These are phyloP conservation scores for Aeschynomene evenia DNA, from an alignment of 306 rosid genomes.

Conservation along the genomic window DNA sequence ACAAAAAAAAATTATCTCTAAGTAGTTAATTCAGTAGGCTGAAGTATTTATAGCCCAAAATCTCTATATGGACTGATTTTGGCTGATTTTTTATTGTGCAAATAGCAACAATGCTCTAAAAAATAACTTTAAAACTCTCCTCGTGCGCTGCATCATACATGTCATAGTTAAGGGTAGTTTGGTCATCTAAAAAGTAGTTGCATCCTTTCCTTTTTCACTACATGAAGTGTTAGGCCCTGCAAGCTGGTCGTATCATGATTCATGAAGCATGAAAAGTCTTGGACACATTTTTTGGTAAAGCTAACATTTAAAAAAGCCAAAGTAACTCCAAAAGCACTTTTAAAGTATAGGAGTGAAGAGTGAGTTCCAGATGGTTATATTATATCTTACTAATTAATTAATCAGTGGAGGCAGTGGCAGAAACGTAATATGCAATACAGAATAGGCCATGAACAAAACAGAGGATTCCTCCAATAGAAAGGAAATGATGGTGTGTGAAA, in stretches of 20 bases:
- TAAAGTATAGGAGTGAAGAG: conserved; percentile 11
- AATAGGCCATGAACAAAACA: conserved; percentile 87
- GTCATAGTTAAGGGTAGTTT: background rate
- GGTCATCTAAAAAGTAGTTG: background rate
- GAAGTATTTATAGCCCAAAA: no score
- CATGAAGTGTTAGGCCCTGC: no score
- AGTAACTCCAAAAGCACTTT: conserved; percentile 18
- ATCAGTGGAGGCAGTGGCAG: conserved; percentile 53
- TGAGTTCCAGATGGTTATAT: conserved; percentile 29
- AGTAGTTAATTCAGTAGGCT: no score
- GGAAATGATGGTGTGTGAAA: conserved; percentile 84
- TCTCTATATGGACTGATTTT: no score
- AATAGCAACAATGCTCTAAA: no score
- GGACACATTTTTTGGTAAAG: conserved; percentile 21
- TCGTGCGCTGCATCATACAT: background rate
- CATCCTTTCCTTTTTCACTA: conserved; percentile 12
- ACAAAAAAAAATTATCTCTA: no score
- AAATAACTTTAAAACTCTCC: background rate
- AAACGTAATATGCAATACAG: conserved; percentile 70
- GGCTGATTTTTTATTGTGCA: no score
- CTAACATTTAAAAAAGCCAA: conserved; percentile 6
- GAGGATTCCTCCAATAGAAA: conserved; percentile 89
- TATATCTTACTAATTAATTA: conserved; percentile 38
- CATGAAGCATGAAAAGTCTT: conserved; percentile 31
- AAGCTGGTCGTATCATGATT: no score